Evolutionary conservation across 2,329 filamentous ascomycete species (phyloP).

Genomic region (Stagonosporopsis tanaceti): DNA sequence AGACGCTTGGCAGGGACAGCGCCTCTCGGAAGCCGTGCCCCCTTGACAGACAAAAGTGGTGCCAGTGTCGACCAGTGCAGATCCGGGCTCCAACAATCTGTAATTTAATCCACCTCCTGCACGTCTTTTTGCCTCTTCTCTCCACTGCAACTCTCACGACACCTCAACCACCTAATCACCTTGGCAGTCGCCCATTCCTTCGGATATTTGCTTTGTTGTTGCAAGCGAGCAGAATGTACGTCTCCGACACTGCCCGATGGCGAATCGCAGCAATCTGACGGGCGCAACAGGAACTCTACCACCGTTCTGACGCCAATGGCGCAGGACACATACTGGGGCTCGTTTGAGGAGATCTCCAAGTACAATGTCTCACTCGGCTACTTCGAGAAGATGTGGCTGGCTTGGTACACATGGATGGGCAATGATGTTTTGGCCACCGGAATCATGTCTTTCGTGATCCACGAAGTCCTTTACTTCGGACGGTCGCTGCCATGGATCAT

Average conservation of each 20-base stretch:
- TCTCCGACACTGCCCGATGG: slow-evolving; percentile 16
- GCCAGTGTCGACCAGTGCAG: slow-evolving; percentile 24
- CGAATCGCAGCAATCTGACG: slow-evolving; percentile 30
- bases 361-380: slow-evolving; percentile 88
- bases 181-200: slow-evolving; percentile 28
- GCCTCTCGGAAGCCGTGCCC: slow-evolving; percentile 28
- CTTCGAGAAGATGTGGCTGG: slow-evolving; percentile 87
- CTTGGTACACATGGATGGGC: slow-evolving; percentile 98
- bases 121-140: slow-evolving; percentile 26
- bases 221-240: slow-evolving; percentile 38
- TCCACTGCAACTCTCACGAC: slow-evolving; percentile 25
- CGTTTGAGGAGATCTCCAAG: slow-evolving; percentile 70
- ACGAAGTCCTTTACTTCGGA: slow-evolving; percentile 95
- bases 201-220: slow-evolving; percentile 18
- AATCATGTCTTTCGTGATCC: slow-evolving; percentile 96
- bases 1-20: slow-evolving; percentile 22
- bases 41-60: slow-evolving; percentile 41
- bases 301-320: slow-evolving; percentile 48
- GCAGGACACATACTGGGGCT: slow-evolving; percentile 69
- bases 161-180: slow-evolving; percentile 8
- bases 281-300: slow-evolving; percentile 46
- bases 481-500: slow-evolving; percentile 90
- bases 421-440: slow-evolving; percentile 96
- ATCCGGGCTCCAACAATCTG: slow-evolving; percentile 36
- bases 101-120: slow-evolving; percentile 43